phyloP scores from a whole-genome alignment of 2,329 filamentous ascomycete species.

The Rasamsonia emersonii region DNA sequence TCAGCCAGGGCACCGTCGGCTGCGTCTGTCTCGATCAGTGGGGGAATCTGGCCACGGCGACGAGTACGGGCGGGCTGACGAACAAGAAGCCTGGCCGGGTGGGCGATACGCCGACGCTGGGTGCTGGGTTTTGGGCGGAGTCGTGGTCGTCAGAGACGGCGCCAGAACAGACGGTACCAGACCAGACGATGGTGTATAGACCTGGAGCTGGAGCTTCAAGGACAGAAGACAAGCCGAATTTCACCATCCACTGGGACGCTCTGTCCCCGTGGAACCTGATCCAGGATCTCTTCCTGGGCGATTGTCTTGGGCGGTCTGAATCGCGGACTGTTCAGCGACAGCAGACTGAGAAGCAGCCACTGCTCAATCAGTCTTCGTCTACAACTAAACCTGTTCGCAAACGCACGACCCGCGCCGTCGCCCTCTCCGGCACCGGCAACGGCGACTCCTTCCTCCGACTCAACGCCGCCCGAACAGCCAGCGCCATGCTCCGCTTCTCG shows the following conservation, averaged over 20 bases:
- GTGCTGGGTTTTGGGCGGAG: conserved; percentile 85
- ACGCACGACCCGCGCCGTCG: conserved; percentile 37
- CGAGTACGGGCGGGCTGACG: conserved; percentile 67
- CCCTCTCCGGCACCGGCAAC: conserved; percentile 73
- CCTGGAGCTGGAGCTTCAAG: too few relatives aligned
- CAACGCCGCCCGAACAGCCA: conserved; percentile 62
- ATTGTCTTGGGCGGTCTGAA: conserved; percentile 8
- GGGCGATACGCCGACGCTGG: conserved; percentile 75
- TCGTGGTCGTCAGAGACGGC: conserved; percentile 54
- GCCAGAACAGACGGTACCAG: background rate
- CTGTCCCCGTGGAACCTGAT: background rate
- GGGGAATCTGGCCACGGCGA: conserved; percentile 61
- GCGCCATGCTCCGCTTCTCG: conserved; percentile 61
- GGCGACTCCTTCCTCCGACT: conserved; percentile 77
- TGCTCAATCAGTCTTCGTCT: background rate
- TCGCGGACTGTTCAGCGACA: conserved; percentile 3
- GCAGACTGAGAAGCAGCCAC: conserved; percentile 1
- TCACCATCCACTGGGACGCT: background rate
- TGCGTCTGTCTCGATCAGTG: conserved; percentile 72
- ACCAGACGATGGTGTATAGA: background rate
- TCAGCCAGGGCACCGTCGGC: conserved; percentile 78
- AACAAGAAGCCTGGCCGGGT: conserved; percentile 82
- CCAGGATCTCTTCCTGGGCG: background rate
- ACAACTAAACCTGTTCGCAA: background rate
- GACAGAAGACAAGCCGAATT: too few relatives aligned